Percentiles rank a stretch among this genome's conserved stretches.
Evolutionary conservation across 106 monocot species (phyloP).

Genomic region (Acorus gramineus): DNA sequence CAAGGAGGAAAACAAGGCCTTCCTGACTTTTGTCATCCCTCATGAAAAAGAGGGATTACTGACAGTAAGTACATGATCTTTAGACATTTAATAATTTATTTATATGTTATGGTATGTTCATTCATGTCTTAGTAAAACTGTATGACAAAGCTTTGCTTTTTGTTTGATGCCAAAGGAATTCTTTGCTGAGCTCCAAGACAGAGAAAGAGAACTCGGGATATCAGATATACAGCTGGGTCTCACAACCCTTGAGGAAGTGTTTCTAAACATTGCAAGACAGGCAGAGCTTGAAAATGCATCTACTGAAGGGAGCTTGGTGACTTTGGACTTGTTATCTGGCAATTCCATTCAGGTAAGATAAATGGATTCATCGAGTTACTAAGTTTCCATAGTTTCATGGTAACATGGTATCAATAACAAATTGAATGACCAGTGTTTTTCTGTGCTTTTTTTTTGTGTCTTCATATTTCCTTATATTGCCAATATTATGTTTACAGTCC

Average conservation of each 20-base stretch:
- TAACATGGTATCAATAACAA: too few species aligned
- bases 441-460: too few species aligned
- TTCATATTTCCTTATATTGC: too few species aligned
- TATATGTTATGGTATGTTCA: too few species aligned
- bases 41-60: conserved; percentile 72
- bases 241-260: conserved; percentile 86
- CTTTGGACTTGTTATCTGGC: conserved; percentile 55
- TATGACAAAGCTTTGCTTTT: neutral
- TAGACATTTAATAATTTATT: too few species aligned
- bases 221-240: conserved; percentile 90
- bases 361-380: too few species aligned
- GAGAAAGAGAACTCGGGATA: conserved; percentile 74
- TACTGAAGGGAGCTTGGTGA: conserved; percentile 54
- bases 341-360: conserved; percentile 58
- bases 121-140: too few species aligned
- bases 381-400: too few species aligned
- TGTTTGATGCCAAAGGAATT: conserved; percentile 35
- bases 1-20: conserved; percentile 66
- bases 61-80: conserved; percentile 32
- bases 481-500: too few species aligned
- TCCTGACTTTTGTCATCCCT: conserved; percentile 82
- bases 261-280: conserved; percentile 79
- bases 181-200: conserved; percentile 84
- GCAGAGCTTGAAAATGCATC: conserved; percentile 73
- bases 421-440: too few species aligned